These are phyloP conservation scores for Eucalyptus fibrosa DNA, from an alignment of 345 rosid genomes.

Conservation along the genomic window DNA sequence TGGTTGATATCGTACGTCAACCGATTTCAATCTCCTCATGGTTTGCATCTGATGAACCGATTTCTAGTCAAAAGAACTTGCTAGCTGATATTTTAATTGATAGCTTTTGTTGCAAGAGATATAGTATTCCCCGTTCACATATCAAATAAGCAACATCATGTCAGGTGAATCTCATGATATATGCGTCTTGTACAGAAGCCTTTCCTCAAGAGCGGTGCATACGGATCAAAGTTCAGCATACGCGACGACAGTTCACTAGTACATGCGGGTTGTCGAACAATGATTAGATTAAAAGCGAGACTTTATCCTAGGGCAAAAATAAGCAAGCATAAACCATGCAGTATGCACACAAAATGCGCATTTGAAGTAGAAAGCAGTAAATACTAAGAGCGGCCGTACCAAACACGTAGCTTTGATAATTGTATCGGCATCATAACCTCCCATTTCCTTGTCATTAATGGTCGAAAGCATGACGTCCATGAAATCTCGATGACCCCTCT, in stretches of 20 bases:
- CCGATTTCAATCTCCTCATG: not conserved
- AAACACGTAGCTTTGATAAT: not conserved
- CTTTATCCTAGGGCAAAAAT: not conserved
- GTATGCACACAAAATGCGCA: not conserved
- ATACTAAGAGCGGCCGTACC: not conserved
- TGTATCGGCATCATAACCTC: not conserved
- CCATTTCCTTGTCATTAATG: not conserved
- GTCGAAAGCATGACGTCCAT: conserved; percentile 1
- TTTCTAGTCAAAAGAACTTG: not conserved
- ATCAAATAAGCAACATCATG: not conserved
- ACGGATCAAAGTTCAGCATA: not conserved
- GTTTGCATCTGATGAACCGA: not conserved
- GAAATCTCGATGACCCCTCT: not conserved
- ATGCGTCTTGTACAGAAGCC: not conserved
- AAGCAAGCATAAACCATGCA: not conserved
- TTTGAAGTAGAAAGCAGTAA: not conserved
- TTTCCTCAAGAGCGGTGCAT: not conserved
- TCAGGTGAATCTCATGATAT: not conserved
- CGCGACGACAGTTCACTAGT: not conserved
- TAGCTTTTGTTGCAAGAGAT: not conserved
- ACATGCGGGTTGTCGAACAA: not conserved
- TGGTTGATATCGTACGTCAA: not conserved
- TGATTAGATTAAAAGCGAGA: not conserved
- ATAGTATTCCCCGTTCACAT: not conserved
- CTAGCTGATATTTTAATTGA: not conserved